Base-by-base conservation (phyloP, 306 rosid species). In the Chamaecrista fasciculata region DNA sequence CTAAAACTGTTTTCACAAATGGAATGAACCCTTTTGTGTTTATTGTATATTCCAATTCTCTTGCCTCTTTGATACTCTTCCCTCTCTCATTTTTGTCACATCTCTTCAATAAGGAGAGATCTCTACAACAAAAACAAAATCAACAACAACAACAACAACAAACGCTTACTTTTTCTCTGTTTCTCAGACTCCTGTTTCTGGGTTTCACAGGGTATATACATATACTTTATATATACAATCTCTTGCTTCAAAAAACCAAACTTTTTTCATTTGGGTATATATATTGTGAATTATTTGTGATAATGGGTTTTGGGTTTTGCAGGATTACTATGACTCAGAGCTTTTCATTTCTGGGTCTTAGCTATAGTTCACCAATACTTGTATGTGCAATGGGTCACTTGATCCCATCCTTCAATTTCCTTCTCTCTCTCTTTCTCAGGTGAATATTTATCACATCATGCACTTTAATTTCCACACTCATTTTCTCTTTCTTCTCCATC, bases 361-460 rank as follows among this genome's bases (percentile, higher is more conserved):
- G 86, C 34, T 83, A 81, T 76, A 86, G 98, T 70, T 84, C 96
- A 1, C 98, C 96, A 14, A 86, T 89, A 63, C 87, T 89, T 40
- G 88, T 87, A 2, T 86, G 87, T 70, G 88, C 80, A 29, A 87
- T 92, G 93, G 95, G 89, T 21, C 96, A 76, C 40, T 70, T 77
- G 78, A 75, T 87, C 53, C 96, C 91, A 26, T 31, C 89, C 3
- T 82, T 84, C 79, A 87, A 78, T 70, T 81, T 87, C 76, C 11
- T 87, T 4, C 83, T 89, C 69, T 87, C 85, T 9, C 0, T 84
- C 77, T 40, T 76, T 29, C 79, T 86, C 82, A 84, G 91, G 98
- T 91, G 62, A n/a, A n/a, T n/a, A n/a, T n/a, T n/a, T n/a, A n/a
- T 50, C 57, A 31, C 37, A 25, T 58, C 44, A 9, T 39, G 43